Evolutionary conservation across 768 basidiomycete species (phyloP), one percentile per base, ranked within the genome.

Genomic region (Lactarius indigo): DNA sequence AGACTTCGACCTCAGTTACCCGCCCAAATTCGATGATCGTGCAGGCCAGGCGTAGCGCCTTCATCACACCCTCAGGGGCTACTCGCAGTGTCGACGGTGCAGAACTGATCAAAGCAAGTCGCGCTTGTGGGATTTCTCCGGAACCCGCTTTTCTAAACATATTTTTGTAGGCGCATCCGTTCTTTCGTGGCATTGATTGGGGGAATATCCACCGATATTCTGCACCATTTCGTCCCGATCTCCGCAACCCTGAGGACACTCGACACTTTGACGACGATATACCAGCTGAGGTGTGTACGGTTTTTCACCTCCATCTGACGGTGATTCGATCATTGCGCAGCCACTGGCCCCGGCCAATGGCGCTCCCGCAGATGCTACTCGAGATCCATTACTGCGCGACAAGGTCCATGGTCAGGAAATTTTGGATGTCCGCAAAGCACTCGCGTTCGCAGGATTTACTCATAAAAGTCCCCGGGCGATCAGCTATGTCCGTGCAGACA

Each of bases 191-290:
- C 35, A 88, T 97, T 68, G 94, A 98, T 74, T 98, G 91, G 90
- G 80, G 82, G 56, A 91, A 90, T 72, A 89, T 98, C 42, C 94
- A 95, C 76, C 83, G 83, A 59, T 88, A 88, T 74, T 82, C 85
- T 62, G 91, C 96, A 13, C 96, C 96, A 18, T 98, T 96, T 81
- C 87, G 85, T 66, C 97, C 96, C 35, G 88, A 94, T 69, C 84
- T 99, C 65, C 79, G 75, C 35, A 81, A 86, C 69, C 89, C 91
- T 31, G 92, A 90, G 72, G 95, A 98, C 76, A 98, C 96, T 18
- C 84, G 87, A 68, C 96, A 99, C 77, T 98, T 99, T 70, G 96
- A 98, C 76, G 87, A 90, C 61, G 94, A 96, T 76, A 98, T 97
- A 73, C 92, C 92, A 26, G 80, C 90, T 42, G 92, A 96, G 87